A percentile compares a stretch with the other conserved stretches of the same genome.
Conservation (phyloP, 805 yeast genomes). For the Diddensiella caesifluorescens region DNA sequence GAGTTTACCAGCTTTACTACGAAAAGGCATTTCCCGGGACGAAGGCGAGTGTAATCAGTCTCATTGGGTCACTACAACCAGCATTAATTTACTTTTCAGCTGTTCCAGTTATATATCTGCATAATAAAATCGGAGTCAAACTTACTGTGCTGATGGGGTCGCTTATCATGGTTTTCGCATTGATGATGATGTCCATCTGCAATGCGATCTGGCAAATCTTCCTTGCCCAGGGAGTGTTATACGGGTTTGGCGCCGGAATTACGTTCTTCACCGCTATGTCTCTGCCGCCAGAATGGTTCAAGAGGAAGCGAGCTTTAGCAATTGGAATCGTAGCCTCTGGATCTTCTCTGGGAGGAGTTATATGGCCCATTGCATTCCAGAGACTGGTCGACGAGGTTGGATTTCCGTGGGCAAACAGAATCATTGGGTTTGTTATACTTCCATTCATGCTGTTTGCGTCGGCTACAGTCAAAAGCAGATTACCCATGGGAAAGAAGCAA, state of each 20-base stretch:
- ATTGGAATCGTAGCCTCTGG: conserved; percentile 46
- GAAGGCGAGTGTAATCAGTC: conserved; percentile 42
- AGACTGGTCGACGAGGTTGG: conserved; percentile 42
- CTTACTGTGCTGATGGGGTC: conserved; percentile 40
- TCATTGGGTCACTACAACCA: conserved; percentile 52
- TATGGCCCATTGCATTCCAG: conserved; percentile 41
- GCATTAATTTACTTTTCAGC: conserved; percentile 37
- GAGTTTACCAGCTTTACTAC: conserved; percentile 53
- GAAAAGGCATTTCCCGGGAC: conserved; percentile 39
- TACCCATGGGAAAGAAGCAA: conserved; percentile 8
- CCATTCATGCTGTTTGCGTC: conserved; percentile 11
- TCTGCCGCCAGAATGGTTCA: conserved; percentile 47
- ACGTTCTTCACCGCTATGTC: conserved; percentile 42
- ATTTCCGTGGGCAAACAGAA: conserved; percentile 49
- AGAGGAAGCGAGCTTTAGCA: conserved; percentile 41
- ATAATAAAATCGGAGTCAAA: conserved; percentile 41
- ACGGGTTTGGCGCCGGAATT: conserved; percentile 45
- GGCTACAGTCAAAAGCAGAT: conserved; percentile 7
- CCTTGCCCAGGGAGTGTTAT: conserved; percentile 47
- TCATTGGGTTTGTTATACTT: conserved; percentile 40
- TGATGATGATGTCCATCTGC: conserved; percentile 44
- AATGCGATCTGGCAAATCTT: conserved; percentile 46
- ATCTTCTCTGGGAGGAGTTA: conserved; percentile 49
- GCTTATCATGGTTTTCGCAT: conserved; percentile 39
- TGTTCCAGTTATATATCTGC: conserved; percentile 36